These are phyloP conservation scores for Chionographis japonica DNA, from an alignment of 106 monocot species.

Conservation along the genomic window DNA sequence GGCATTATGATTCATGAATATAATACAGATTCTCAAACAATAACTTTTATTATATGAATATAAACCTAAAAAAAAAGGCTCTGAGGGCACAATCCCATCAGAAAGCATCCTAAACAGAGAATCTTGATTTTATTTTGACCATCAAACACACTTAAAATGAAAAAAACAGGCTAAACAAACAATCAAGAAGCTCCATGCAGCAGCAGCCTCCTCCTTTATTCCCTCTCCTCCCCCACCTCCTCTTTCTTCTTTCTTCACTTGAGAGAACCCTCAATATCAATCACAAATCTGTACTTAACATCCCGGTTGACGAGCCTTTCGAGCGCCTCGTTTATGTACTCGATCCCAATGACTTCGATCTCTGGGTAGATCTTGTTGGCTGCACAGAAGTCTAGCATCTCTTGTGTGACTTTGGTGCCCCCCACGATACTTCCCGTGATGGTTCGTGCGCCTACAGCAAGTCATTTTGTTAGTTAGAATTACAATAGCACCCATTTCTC, in stretches of 20 bases:
- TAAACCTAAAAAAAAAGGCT: too few species aligned
- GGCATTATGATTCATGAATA: too few species aligned
- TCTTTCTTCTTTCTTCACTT: constrained; percentile 16
- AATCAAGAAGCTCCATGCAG: too few species aligned
- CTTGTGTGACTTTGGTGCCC: constrained; percentile 61
- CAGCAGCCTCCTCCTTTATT: too few species aligned
- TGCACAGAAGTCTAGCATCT: constrained; percentile 73
- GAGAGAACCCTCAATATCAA: constrained; percentile 65
- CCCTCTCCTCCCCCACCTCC: too few species aligned
- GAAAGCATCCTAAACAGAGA: too few species aligned
- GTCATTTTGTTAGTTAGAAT: not conserved
- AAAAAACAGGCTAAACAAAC: too few species aligned
- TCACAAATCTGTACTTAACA: constrained; percentile 72
- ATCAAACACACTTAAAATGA: too few species aligned
- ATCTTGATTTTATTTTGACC: too few species aligned
- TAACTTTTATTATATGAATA: too few species aligned
- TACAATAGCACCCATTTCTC: not conserved
- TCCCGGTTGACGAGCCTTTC: constrained; percentile 58
- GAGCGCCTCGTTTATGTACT: constrained; percentile 68
- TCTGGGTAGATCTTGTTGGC: constrained; percentile 69
- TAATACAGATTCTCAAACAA: too few species aligned
- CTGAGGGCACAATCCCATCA: too few species aligned
- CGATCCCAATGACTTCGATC: constrained; percentile 56
- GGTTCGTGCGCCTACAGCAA: constrained; percentile 39
- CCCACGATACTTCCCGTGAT: constrained; percentile 54